These are phyloP conservation scores for Cercospora brassicicola DNA, from an alignment of 2,329 filamentous ascomycete genomes.

Conservation along the genomic window DNA sequence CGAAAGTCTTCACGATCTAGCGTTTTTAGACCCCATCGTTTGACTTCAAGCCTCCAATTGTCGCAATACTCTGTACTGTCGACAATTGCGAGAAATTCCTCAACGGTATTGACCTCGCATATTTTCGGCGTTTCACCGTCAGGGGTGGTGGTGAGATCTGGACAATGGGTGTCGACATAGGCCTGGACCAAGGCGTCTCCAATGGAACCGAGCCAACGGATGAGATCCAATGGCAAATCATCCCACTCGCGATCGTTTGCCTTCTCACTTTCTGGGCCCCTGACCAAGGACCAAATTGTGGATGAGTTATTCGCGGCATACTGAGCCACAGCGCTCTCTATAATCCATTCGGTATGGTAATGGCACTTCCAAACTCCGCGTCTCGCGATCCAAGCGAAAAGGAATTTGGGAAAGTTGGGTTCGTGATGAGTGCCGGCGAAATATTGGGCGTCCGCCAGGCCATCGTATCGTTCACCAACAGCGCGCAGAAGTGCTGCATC, in stretches of 20 bases:
- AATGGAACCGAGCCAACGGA: background rate
- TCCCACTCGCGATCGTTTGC: too few species aligned
- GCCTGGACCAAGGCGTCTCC: background rate
- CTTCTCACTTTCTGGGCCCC: too few species aligned
- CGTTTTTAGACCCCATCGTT: background rate
- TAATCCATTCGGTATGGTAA: background rate
- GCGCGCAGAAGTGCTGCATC: background rate
- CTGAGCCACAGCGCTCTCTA: background rate
- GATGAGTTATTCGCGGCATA: background rate
- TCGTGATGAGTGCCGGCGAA: background rate
- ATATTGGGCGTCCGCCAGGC: background rate
- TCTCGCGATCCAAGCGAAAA: background rate
- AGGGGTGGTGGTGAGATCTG: background rate
- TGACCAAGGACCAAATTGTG: too few species aligned
- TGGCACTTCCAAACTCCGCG: background rate
- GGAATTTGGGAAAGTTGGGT: background rate
- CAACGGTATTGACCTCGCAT: background rate
- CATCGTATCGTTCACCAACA: background rate
- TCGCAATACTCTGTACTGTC: background rate
- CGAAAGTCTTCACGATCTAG: background rate
- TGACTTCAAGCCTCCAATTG: background rate
- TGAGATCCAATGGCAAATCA: background rate
- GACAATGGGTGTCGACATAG: background rate
- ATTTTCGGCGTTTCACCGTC: background rate
- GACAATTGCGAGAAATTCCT: background rate